A percentile compares a stretch with the other conserved stretches of the same genome.
Conservation (phyloP, 352 stramenopile genomes). For the Globisporangium radiosum region DNA sequence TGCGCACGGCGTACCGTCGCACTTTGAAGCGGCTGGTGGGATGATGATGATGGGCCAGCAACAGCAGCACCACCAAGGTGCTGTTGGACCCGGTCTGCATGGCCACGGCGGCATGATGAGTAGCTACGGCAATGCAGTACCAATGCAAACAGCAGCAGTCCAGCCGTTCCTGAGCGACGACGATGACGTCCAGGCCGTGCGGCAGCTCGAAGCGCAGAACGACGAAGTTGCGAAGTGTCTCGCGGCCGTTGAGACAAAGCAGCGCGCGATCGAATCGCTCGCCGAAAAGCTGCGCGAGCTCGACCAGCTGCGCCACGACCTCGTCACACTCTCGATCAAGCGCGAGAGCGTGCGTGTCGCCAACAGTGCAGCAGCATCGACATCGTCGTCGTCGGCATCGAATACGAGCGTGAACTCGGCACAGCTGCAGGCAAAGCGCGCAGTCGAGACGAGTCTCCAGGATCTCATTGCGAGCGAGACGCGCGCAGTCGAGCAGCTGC, state of each 20-base stretch:
- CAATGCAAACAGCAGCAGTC: slow-evolving; percentile 4
- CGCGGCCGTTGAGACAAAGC: slow-evolving; percentile 49
- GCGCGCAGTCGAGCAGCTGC: slow-evolving; percentile 39
- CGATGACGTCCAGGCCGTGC: slow-evolving; percentile 40
- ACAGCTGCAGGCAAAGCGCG: slow-evolving; percentile 29
- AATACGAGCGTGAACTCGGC: slow-evolving; percentile 10
- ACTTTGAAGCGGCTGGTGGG: slow-evolving; percentile 15
- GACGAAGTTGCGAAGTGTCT: slow-evolving; percentile 34
- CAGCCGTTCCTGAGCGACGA: slow-evolving; percentile 54
- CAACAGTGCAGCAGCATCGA: slow-evolving; percentile 2
- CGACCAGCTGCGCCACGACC: slow-evolving; percentile 64
- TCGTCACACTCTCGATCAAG: slow-evolving; percentile 64
- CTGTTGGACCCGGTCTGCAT: slow-evolving; percentile 8
- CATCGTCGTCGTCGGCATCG: neutral
- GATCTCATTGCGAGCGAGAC: slow-evolving; percentile 55
- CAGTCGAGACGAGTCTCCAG: slow-evolving; percentile 43
- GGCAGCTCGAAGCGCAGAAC: slow-evolving; percentile 55
- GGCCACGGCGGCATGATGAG: slow-evolving; percentile 18
- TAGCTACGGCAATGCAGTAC: slow-evolving; percentile 3
- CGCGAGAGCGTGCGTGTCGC: slow-evolving; percentile 42
- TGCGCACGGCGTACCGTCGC: slow-evolving; percentile 20
- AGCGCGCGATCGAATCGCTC: slow-evolving; percentile 52
- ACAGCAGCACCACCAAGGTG: slow-evolving; percentile 14
- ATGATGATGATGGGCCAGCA: slow-evolving; percentile 4
- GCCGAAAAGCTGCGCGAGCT: slow-evolving; percentile 60